phyloP scores from a whole-genome alignment of 2,329 filamentous ascomycete species.

The Ilyonectria robusta region DNA sequence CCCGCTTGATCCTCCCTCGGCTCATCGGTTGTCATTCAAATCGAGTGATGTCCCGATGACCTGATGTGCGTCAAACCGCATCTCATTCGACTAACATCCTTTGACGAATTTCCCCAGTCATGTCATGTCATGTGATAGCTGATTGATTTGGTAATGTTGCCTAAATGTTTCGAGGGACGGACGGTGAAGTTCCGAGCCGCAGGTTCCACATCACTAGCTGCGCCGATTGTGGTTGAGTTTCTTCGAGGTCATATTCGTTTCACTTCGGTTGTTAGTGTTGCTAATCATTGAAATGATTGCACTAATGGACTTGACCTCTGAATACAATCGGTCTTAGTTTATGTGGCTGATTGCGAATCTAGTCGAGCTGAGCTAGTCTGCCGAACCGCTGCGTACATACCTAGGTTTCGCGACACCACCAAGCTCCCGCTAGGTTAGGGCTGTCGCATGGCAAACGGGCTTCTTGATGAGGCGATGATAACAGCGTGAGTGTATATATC shows the following conservation, averaged over 20 bases:
- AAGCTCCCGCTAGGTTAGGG: background rate
- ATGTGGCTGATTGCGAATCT: too few species aligned
- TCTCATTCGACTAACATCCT: background rate
- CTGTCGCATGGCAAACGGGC: background rate
- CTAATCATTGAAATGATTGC: too few species aligned
- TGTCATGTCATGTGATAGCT: background rate
- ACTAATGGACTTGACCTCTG: too few species aligned
- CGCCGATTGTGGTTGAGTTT: too few species aligned
- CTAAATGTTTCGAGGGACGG: background rate
- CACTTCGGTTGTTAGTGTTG: too few species aligned
- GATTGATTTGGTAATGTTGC: background rate
- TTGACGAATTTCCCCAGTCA: background rate
- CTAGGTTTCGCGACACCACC: background rate
- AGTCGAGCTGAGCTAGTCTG: background rate
- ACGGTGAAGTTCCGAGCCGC: too few species aligned
- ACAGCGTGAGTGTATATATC: background rate
- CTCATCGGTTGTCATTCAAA: background rate
- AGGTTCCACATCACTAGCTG: too few species aligned
- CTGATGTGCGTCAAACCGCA: background rate
- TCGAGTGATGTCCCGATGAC: background rate
- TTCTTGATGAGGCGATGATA: background rate
- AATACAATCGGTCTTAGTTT: too few species aligned
- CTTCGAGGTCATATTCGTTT: too few species aligned
- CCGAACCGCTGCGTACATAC: background rate
- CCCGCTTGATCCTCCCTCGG: background rate